phyloP scores from a whole-genome alignment of 768 basidiomycete genomes.

The Tremella mesenterica region DNA sequence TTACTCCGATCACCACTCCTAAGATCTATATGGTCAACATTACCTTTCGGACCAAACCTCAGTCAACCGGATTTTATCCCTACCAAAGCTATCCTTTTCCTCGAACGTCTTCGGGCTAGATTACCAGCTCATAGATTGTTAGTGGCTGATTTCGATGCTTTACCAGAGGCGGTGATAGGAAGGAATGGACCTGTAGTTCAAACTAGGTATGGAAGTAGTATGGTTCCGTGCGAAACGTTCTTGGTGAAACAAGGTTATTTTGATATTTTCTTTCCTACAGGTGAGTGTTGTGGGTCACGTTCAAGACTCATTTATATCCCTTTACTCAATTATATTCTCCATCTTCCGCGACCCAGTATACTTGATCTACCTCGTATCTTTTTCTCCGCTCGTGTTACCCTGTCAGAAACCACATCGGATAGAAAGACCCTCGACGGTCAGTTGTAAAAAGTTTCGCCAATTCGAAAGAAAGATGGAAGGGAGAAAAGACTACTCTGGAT shows the following conservation, averaged over 20 bases:
- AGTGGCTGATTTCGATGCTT: constrained; percentile 78
- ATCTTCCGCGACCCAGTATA: neutral
- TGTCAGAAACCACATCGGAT: too few relatives aligned
- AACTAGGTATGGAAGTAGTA: constrained; percentile 73
- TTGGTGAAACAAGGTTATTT: constrained; percentile 93
- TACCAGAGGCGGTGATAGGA: constrained; percentile 78
- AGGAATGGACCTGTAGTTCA: constrained; percentile 85
- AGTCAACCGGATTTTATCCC: constrained; percentile 83
- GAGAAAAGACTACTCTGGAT: too few relatives aligned
- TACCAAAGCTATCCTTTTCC: constrained; percentile 74
- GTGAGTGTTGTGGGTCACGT: too few relatives aligned
- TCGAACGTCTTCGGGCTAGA: constrained; percentile 67
- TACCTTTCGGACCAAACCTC: constrained; percentile 88
- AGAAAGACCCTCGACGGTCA: too few relatives aligned
- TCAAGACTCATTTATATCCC: neutral
- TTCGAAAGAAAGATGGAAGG: too few relatives aligned
- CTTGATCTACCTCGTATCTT: neutral
- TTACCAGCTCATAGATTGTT: constrained; percentile 92
- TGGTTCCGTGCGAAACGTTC: constrained; percentile 80
- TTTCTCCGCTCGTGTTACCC: too few relatives aligned
- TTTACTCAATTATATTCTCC: too few relatives aligned
- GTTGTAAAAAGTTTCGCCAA: too few relatives aligned
- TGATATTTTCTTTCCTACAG: constrained; percentile 96
- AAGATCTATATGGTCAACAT: constrained; percentile 56
- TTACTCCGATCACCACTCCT: constrained; percentile 44